These are phyloP conservation scores for Cryphonectria nitschkei DNA, from an alignment of 2,329 filamentous ascomycete genomes.

Conservation along the genomic window DNA sequence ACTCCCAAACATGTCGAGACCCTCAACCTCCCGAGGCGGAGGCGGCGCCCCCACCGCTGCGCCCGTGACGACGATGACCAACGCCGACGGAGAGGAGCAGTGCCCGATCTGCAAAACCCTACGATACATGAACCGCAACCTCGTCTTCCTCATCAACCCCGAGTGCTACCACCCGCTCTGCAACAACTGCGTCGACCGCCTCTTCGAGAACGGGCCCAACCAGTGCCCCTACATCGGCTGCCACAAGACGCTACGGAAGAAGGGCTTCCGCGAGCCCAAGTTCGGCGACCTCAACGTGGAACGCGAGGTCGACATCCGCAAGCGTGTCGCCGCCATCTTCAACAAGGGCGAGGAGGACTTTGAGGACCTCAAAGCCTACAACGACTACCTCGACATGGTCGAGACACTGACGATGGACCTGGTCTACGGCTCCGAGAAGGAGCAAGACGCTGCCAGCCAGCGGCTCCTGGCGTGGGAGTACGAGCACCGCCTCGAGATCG, in stretches of 20 bases:
- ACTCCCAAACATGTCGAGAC: slow-evolving; percentile 41
- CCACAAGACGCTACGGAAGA: slow-evolving; percentile 81
- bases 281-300: slow-evolving; percentile 89
- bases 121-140: slow-evolving; percentile 90
- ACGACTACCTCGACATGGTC: slow-evolving; percentile 92
- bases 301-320: slow-evolving; percentile 89
- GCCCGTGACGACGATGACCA: slow-evolving; percentile 27
- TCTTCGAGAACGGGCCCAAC: slow-evolving; percentile 89
- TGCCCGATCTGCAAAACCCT: slow-evolving; percentile 98
- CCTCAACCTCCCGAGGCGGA: slow-evolving; percentile 31
- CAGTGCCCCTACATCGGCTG: slow-evolving; percentile 92
- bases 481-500: slow-evolving; percentile 70
- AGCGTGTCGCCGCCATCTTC: slow-evolving; percentile 77
- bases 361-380: slow-evolving; percentile 79
- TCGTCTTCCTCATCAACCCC: slow-evolving; percentile 94
- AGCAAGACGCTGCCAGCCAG: slow-evolving; percentile 46
- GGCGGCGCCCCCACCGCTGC: slow-evolving; percentile 25
- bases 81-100: slow-evolving; percentile 61
- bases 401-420: slow-evolving; percentile 91
- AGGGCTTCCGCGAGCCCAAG: slow-evolving; percentile 83
- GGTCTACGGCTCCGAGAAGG: slow-evolving; percentile 70
- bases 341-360: slow-evolving; percentile 93
- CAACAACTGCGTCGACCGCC: slow-evolving; percentile 89
- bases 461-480: slow-evolving; percentile 71
- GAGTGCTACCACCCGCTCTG: slow-evolving; percentile 99